Evolutionary conservation across 768 basidiomycete genomes (phyloP).

Genomic region (Boletus insuetus): DNA sequence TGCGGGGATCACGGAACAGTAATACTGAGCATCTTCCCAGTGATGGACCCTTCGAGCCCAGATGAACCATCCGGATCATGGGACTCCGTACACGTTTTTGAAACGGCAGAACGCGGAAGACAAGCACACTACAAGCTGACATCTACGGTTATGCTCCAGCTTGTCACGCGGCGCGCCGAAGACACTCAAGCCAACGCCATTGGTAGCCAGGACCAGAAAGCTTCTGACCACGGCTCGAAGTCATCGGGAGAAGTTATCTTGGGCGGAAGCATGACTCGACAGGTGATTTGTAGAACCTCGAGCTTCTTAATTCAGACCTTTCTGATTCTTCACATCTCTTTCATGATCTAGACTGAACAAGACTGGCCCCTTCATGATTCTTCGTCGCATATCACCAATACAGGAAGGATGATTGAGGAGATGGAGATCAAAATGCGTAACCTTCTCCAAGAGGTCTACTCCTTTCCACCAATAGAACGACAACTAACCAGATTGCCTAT

Average conservation of each 20-base stretch:
- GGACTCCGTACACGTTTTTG: slow-evolving; percentile 99
- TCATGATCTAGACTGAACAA: slow-evolving; percentile 65
- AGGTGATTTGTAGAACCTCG: slow-evolving; percentile 51
- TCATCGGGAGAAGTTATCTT: slow-evolving; percentile 75
- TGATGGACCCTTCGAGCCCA: slow-evolving; percentile 52
- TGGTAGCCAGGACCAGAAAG: slow-evolving; percentile 34
- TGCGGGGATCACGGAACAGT: background rate
- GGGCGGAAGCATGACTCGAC: slow-evolving; percentile 96
- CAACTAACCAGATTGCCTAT: slow-evolving; percentile 10
- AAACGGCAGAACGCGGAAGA: slow-evolving; percentile 86
- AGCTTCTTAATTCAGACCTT: slow-evolving; percentile 5
- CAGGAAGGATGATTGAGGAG: slow-evolving; percentile 95
- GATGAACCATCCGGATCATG: slow-evolving; percentile 82
- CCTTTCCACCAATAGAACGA: background rate
- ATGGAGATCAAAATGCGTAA: slow-evolving; percentile 99
- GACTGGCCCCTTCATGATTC: slow-evolving; percentile 80
- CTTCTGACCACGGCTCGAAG: slow-evolving; percentile 47
- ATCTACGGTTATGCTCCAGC: slow-evolving; percentile 94
- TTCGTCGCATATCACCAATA: slow-evolving; percentile 87
- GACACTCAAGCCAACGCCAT: slow-evolving; percentile 16
- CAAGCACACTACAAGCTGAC: slow-evolving; percentile 97
- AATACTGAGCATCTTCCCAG: slow-evolving; percentile 36
- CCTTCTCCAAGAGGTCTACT: slow-evolving; percentile 74
- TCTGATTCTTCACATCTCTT: slow-evolving; percentile 10
- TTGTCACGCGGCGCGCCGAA: slow-evolving; percentile 54